phyloP scores from a whole-genome alignment of 2,329 filamentous ascomycete species.

The Ascosphaera apis region DNA sequence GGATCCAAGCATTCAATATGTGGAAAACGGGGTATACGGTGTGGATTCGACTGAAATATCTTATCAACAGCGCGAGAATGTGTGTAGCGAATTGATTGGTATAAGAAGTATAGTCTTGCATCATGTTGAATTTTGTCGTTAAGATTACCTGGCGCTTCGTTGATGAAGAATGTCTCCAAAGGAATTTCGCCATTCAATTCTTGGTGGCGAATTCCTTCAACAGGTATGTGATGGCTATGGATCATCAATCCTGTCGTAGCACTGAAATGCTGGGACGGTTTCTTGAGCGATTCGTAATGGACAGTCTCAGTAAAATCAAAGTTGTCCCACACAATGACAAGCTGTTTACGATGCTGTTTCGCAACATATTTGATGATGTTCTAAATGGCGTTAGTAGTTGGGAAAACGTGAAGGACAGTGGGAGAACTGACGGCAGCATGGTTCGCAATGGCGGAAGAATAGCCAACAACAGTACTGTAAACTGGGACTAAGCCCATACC shows the following conservation, averaged over 20 bases:
- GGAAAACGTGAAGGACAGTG: too few species aligned
- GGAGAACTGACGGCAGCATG: too few species aligned
- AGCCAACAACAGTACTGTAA: too few species aligned
- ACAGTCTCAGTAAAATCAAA: not conserved
- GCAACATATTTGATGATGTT: not conserved
- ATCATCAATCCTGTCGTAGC: not conserved
- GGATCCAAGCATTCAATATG: not conserved
- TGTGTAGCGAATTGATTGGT: not conserved
- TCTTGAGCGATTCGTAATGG: not conserved
- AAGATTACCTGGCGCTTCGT: not conserved
- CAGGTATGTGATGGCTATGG: not conserved
- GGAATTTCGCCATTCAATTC: not conserved
- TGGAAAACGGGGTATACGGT: not conserved
- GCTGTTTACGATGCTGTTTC: not conserved
- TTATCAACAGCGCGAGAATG: slow-evolving; percentile 1
- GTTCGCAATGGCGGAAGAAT: too few species aligned
- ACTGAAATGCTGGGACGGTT: not conserved
- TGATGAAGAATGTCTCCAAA: not conserved
- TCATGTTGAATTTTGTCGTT: slow-evolving; percentile 1
- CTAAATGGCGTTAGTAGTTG: too few species aligned
- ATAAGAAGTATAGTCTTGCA: not conserved
- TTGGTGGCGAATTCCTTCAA: not conserved
- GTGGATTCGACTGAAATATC: not conserved
- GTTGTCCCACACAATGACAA: not conserved
- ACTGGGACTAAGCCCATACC: too few species aligned